Conservation (phyloP, 73 alveolate species). For the Blepharisma japonicum region DNA sequence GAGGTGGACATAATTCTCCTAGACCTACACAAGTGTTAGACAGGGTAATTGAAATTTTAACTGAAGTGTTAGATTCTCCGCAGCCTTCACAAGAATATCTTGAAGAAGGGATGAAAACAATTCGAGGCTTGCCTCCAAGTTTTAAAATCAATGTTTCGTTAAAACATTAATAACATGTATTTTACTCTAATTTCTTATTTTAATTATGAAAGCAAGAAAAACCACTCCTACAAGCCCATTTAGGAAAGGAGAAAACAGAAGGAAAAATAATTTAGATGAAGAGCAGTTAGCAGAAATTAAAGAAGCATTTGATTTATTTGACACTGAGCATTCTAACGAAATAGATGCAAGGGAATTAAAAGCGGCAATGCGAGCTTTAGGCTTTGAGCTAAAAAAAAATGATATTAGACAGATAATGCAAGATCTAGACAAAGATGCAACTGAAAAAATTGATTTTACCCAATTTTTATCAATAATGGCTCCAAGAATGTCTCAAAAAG, state of each 20-base stretch:
- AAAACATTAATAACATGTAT: too few relatives aligned
- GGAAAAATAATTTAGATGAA: conserved; percentile 38
- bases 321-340: conserved; percentile 69
- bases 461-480: conserved; percentile 78
- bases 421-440: conserved; percentile 70
- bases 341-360: conserved; percentile 93
- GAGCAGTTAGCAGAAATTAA: conserved; percentile 74
- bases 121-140: neutral
- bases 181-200: too few relatives aligned
- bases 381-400: conserved; percentile 85
- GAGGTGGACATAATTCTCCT: conserved; percentile 24
- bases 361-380: conserved; percentile 79
- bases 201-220: too few relatives aligned
- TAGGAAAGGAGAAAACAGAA: neutral
- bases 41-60: neutral
- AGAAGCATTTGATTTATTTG: conserved; percentile 81
- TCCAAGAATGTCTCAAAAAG: conserved; percentile 77
- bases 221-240: too few relatives aligned
- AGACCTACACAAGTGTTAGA: conserved; percentile 2
- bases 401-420: conserved; percentile 62
- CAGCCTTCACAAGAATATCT: neutral
- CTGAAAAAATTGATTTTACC: conserved; percentile 70
- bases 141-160: neutral
- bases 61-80: neutral
- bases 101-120: conserved; percentile 15